Evolutionary conservation across 352 stramenopile species (phyloP).

Genomic region (Pythium plurisporium): DNA sequence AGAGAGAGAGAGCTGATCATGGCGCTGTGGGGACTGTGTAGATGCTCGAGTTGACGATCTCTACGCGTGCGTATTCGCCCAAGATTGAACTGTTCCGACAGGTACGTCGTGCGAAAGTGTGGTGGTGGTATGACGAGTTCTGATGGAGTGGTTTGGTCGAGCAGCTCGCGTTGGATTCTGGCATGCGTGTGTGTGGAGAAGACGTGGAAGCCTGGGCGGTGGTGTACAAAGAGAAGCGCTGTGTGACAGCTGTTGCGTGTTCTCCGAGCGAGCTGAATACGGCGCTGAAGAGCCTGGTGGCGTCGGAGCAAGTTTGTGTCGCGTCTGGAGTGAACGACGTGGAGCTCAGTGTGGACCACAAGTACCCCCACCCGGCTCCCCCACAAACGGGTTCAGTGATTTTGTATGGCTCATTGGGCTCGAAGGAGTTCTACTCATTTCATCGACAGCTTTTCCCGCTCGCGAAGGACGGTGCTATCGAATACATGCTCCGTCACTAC

Average conservation of each 20-base stretch:
- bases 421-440: conserved; percentile 60
- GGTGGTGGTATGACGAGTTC: background rate
- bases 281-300: conserved; percentile 14
- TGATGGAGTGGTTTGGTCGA: background rate
- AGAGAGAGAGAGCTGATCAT: too few relatives aligned
- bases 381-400: conserved; percentile 47
- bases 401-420: conserved; percentile 82
- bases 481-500: conserved; percentile 85
- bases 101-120: conserved; percentile 14
- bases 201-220: conserved; percentile 63
- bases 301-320: conserved; percentile 40
- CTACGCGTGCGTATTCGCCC: conserved; percentile 72
- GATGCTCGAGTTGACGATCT: conserved; percentile 76
- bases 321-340: conserved; percentile 66
- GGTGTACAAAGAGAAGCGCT: conserved; percentile 62
- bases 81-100: conserved; percentile 84
- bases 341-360: conserved; percentile 66
- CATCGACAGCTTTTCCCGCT: conserved; percentile 56
- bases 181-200: conserved; percentile 44
- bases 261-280: conserved; percentile 32
- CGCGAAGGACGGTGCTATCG: conserved; percentile 49
- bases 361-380: conserved; percentile 43
- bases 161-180: conserved; percentile 67
- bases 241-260: conserved; percentile 62
- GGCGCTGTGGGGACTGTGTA: too few relatives aligned